Evolutionary conservation across 2,329 filamentous ascomycete genomes (phyloP), one percentile per base, ranked within the genome.

Genomic region (Fusarium pseudonygamai): DNA sequence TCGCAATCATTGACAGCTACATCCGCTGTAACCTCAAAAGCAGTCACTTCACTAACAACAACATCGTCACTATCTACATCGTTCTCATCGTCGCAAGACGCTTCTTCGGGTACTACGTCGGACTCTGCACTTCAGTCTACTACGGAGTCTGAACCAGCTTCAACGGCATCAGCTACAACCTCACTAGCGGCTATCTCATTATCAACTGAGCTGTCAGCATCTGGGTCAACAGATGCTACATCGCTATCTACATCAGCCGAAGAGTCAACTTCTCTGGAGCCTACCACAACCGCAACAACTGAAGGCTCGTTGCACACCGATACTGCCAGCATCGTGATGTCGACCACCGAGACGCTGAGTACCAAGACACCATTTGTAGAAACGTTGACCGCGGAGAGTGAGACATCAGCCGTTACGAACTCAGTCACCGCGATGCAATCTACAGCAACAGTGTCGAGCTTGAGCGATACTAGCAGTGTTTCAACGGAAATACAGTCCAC

Each of bases 31-130:
- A 37, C 7, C 5, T 32, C 11, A 2, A 11, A 32, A n/a, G 46
- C 46, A n/a, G 5, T 7, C 13, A 18, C 28, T 12, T 34, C 37
- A 30, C 13, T 11, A n/a, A 3, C 26, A 22, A 45, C 16, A 18
- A 7, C 18, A 7, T 28, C 13, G 12, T 4, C 14, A 5, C 5
- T 3, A 10, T 30, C 10, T 3, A 32, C 32, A 36, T 40, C 32
- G 2, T 4, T 39, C 5, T 14, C n/a, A 2, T 26, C 32, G 0
- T 16, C 3, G 6, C 10, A 13, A 18, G 20, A n/a, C 1, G 4
- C 13, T 6, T 0, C 4, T 9, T 56, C 50, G 6, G 37, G 26
- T 3, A 30, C 49, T 10, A 24, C 12, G 3, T 30, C 30, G 5
- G 7, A 45, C 1, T 11, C 11, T 18, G 9, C 28, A 9, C 5